Conservation (phyloP, 768 basidiomycete genomes). For the Hericium erinaceus region DNA sequence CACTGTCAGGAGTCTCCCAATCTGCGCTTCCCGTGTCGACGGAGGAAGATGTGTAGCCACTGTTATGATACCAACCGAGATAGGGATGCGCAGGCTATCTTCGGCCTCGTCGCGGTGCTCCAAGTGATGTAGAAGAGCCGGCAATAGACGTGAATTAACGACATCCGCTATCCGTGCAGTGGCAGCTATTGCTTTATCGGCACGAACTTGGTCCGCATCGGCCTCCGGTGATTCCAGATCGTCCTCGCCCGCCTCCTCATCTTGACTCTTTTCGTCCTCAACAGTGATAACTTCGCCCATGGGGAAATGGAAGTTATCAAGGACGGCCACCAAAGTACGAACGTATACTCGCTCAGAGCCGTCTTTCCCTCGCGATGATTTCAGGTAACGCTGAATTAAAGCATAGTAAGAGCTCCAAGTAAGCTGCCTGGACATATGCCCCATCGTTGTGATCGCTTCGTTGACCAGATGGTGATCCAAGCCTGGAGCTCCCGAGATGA, state of each 20-base stretch:
- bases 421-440: slow-evolving; percentile 67
- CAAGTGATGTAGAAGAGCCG: slow-evolving; percentile 68
- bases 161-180: slow-evolving; percentile 52
- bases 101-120: slow-evolving; percentile 78
- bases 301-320: slow-evolving; percentile 89
- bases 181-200: slow-evolving; percentile 7
- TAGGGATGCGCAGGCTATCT: slow-evolving; percentile 78
- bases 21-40: slow-evolving; percentile 52
- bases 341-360: slow-evolving; percentile 71
- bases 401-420: slow-evolving; percentile 79
- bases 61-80: slow-evolving; percentile 78
- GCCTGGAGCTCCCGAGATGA: slow-evolving; percentile 50
- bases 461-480: slow-evolving; percentile 83
- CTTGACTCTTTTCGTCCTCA: slow-evolving; percentile 11
- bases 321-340: slow-evolving; percentile 72
- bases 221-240: not conserved
- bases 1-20: slow-evolving; percentile 69
- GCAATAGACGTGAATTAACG: slow-evolving; percentile 69
- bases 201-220: not conserved
- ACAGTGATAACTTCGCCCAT: slow-evolving; percentile 51
- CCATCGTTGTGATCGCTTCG: slow-evolving; percentile 77
- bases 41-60: slow-evolving; percentile 76
- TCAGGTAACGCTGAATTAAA: slow-evolving; percentile 74
- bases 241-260: slow-evolving; percentile 20
- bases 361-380: slow-evolving; percentile 56